Percentiles rank a stretch among this genome's conserved stretches.
Conservation (phyloP, 768 basidiomycete species). For the Serendipita sp. region DNA sequence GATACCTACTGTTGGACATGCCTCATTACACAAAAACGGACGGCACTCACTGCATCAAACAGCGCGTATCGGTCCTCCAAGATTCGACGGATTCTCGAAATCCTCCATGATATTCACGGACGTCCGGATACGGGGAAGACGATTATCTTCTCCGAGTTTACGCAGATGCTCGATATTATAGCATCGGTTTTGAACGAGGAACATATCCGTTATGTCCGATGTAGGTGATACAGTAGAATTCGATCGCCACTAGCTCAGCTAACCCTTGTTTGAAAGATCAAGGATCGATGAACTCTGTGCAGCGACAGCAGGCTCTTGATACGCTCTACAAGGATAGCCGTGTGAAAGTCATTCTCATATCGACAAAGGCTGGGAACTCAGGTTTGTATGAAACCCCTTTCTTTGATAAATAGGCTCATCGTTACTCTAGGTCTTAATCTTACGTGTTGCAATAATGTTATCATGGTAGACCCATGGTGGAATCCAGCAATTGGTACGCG, state of each 20-base stretch:
- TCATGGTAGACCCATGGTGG: conserved; percentile 93
- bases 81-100: conserved; percentile 62
- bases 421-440: conserved; percentile 62
- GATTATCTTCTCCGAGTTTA: conserved; percentile 92
- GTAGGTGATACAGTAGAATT: conserved; percentile 36
- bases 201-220: conserved; percentile 64
- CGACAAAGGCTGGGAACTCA: conserved; percentile 92
- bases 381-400: conserved; percentile 27
- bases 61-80: conserved; percentile 45
- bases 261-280: conserved; percentile 44
- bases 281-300: conserved; percentile 63
- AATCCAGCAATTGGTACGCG: conserved; percentile 43
- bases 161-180: conserved; percentile 72
- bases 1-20: background rate
- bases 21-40: background rate
- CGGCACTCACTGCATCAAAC: background rate
- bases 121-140: conserved; percentile 67
- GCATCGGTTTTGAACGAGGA: conserved; percentile 64
- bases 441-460: conserved; percentile 87
- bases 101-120: conserved; percentile 49
- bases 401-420: background rate
- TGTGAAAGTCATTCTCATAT: conserved; percentile 74
- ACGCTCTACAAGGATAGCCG: conserved; percentile 47
- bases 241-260: background rate
- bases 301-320: conserved; percentile 60